Percentiles rank a stretch among this genome's conserved stretches.
Conservation (phyloP, 305 asterid genomes). For the Rubia peregrina region DNA sequence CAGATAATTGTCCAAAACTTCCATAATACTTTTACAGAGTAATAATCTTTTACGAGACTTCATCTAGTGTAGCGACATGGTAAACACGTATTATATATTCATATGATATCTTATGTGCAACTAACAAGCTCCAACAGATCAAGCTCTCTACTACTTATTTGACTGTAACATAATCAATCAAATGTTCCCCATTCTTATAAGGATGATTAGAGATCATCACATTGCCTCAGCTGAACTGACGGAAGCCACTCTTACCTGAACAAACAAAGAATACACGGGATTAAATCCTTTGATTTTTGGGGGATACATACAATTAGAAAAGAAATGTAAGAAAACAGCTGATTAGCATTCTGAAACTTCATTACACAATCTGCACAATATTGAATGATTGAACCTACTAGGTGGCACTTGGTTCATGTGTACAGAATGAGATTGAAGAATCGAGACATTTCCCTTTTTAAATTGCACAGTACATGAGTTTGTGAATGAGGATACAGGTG, state of each 20-base stretch:
- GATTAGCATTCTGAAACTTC: not conserved
- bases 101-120: not conserved
- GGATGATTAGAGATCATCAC: slow-evolving; percentile 4
- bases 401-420: not conserved
- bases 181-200: not conserved
- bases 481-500: not conserved
- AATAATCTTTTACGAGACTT: slow-evolving; percentile 5
- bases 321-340: not conserved
- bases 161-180: slow-evolving; percentile 4
- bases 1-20: not conserved
- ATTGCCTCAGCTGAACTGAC: not conserved
- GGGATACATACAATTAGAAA: not conserved
- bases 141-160: slow-evolving; percentile 7
- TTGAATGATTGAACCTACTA: not conserved
- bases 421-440: not conserved
- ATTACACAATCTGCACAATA: not conserved
- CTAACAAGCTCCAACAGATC: slow-evolving; percentile 16
- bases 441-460: not conserved
- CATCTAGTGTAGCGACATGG: not conserved
- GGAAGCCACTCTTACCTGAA: slow-evolving; percentile 14
- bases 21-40: not conserved
- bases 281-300: not conserved
- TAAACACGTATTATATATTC: not conserved
- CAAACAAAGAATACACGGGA: not conserved
- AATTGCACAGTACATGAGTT: not conserved